phyloP scores from a whole-genome alignment of 2,329 filamentous ascomycete genomes.

The Proliferodiscus dingleyae region DNA sequence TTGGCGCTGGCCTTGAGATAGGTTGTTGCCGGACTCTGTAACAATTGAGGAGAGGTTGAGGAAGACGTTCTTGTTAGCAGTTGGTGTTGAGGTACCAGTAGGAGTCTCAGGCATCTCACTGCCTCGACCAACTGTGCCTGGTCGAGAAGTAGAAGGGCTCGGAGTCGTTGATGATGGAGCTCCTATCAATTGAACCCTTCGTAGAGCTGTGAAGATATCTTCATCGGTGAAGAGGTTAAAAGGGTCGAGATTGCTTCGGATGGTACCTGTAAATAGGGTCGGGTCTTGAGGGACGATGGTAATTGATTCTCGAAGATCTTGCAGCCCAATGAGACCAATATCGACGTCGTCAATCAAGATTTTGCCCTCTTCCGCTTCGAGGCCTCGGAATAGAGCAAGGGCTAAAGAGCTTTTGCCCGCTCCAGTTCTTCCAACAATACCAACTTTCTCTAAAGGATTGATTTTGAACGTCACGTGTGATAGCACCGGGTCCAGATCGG shows the following conservation, averaged over 20 bases:
- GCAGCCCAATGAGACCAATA: slow-evolving; percentile 83
- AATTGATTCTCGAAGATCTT: slow-evolving; percentile 86
- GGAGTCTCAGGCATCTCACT: slow-evolving; percentile 28
- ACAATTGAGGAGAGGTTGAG: slow-evolving; percentile 78
- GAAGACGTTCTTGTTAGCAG: slow-evolving; percentile 93
- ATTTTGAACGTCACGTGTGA: slow-evolving; percentile 83
- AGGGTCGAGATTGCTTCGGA: slow-evolving; percentile 88
- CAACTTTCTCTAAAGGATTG: slow-evolving; percentile 81
- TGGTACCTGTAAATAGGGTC: slow-evolving; percentile 87
- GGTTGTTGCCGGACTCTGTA: slow-evolving; percentile 85
- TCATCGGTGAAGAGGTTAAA: slow-evolving; percentile 87
- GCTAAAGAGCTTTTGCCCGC: slow-evolving; percentile 96
- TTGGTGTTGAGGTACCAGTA: slow-evolving; percentile 31
- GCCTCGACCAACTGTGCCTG: slow-evolving; percentile 18
- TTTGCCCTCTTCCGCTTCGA: slow-evolving; percentile 85
- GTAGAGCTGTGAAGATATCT: slow-evolving; percentile 80
- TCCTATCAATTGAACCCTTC: slow-evolving; percentile 82
- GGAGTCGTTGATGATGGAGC: slow-evolving; percentile 31
- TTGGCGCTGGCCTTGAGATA: slow-evolving; percentile 94
- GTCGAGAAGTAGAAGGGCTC: slow-evolving; percentile 28
- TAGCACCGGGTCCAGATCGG: slow-evolving; percentile 82
- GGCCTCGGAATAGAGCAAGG: slow-evolving; percentile 83
- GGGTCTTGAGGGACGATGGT: slow-evolving; percentile 98
- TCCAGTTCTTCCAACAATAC: slow-evolving; percentile 91
- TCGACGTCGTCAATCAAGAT: slow-evolving; percentile 91